Evolutionary conservation across 1,139 yeast species (phyloP).

Genomic region (Sugiyamaella neomexicana): DNA sequence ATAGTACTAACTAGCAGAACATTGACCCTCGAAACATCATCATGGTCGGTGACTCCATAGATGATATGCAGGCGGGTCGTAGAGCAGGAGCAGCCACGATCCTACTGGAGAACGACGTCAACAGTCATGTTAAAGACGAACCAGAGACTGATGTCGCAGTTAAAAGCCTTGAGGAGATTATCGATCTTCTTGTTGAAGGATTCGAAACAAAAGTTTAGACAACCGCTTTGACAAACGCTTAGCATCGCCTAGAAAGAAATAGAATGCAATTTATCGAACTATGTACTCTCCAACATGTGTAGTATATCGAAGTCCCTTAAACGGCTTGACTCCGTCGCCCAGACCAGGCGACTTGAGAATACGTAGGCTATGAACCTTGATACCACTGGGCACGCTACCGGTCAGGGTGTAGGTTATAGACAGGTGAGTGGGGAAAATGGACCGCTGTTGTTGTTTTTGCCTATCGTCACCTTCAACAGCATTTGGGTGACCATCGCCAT

Average conservation of each 20-base stretch:
- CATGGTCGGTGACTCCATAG: conserved; percentile 72
- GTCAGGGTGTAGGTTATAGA: conserved; percentile 58
- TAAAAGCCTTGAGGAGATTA: conserved; percentile 45
- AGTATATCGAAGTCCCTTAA: conserved; percentile 86
- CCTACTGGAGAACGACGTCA: conserved; percentile 51
- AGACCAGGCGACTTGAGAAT: conserved; percentile 59
- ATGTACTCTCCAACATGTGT: conserved; percentile 65
- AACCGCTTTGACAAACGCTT: too few species aligned
- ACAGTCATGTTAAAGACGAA: conserved; percentile 42
- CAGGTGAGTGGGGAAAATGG: conserved; percentile 53
- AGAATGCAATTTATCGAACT: conserved; percentile 41
- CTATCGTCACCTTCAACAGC: too few species aligned
- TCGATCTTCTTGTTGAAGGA: conserved; percentile 43
- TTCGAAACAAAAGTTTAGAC: conserved; percentile 31
- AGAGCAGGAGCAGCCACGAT: conserved; percentile 59
- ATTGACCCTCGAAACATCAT: conserved; percentile 47
- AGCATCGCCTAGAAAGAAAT: too few species aligned
- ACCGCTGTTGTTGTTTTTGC: conserved; percentile 9
- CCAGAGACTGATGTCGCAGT: conserved; percentile 44
- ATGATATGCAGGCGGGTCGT: conserved; percentile 61
- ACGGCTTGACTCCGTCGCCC: conserved; percentile 69
- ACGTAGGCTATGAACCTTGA: conserved; percentile 65
- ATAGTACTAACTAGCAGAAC: conserved; percentile 23
- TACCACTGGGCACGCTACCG: conserved; percentile 77
- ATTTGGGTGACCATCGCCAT: too few species aligned